Conservation (phyloP, 129 eudicot species). For the Oenanthe sinensis region DNA sequence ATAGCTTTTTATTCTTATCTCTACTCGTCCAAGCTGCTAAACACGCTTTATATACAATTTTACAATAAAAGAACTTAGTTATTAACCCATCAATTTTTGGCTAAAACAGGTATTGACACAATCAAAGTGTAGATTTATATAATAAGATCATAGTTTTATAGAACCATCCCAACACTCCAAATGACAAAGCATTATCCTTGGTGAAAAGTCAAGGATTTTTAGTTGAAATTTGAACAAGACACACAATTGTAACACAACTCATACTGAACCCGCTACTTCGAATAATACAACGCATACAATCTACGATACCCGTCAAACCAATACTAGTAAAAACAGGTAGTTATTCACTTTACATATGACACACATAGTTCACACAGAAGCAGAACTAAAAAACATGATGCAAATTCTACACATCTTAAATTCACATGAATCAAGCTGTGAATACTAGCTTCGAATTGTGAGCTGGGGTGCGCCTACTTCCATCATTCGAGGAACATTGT, state of each 20-base stretch:
- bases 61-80: no score
- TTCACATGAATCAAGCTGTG: neutral
- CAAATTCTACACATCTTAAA: neutral
- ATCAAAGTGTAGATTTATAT: neutral
- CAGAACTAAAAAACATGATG: slow-evolving; percentile 17
- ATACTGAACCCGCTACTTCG: neutral
- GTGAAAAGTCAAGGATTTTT: neutral
- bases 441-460: slow-evolving; percentile 39
- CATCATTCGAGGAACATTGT: slow-evolving; percentile 30
- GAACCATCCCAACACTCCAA: neutral
- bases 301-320: neutral
- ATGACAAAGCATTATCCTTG: neutral
- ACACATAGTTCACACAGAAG: slow-evolving; percentile 10
- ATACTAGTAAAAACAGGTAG: neutral
- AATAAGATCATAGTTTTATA: neutral
- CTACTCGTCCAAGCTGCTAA: no score
- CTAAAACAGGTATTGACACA: neutral
- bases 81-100: no score
- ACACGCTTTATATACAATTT: no score
- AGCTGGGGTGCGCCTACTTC: slow-evolving; percentile 35
- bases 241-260: neutral
- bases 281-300: neutral
- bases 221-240: neutral
- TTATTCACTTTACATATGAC: slow-evolving; percentile 16
- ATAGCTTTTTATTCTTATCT: no score